Base-by-base conservation (phyloP, 1,139 yeast species). In the Hanseniaspora gamundiae region DNA sequence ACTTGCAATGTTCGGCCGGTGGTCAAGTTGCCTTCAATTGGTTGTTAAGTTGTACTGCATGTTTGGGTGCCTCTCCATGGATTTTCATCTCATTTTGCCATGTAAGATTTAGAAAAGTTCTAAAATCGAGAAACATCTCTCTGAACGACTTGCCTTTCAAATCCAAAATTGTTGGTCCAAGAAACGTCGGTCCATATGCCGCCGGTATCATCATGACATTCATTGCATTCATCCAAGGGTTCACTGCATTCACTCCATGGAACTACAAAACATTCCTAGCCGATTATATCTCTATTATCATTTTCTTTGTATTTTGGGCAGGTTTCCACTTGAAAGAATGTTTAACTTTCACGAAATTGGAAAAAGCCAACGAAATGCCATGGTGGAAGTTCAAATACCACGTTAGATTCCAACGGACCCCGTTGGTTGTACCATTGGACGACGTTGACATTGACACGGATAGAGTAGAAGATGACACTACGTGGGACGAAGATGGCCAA, bases 11-110 rank as follows among this genome's bases (percentile, higher is more conserved):
- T 51, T 72, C 81, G 29, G 61, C 67, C 40, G 63, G 65, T 43
- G 91, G 94, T 39, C 68, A 69, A 28, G 68, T 72, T 14, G 96
- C 87, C 9, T 88, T 87, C 67, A 66, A 72, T 53, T 88, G 95
- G 88, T 73, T 88, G 51, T 73, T 86, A 52, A 85, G 84, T 63
- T 78, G 88, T 52, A 74, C 86, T 30, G 83, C 86, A 21, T 80
- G 81, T 40, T 78, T 87, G 5, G 88, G 88, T 42, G 69, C 80
- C 53, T 76, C 80, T 51, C 73, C 84, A 8, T 81, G 91, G 91
- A 73, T 79, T 45, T 73, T 77, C 62, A 80, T 81, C 48, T 70
- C 80, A 7, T 61, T 72, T 43, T 70, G 83, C 38, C 88, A 80
- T 59, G 66, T 81, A 44, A 68, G 85, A 57, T 81, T 80, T 60